Base-by-base conservation (phyloP, 495 filamentous ascomycete species). In the Trichoderma gamsii region DNA sequence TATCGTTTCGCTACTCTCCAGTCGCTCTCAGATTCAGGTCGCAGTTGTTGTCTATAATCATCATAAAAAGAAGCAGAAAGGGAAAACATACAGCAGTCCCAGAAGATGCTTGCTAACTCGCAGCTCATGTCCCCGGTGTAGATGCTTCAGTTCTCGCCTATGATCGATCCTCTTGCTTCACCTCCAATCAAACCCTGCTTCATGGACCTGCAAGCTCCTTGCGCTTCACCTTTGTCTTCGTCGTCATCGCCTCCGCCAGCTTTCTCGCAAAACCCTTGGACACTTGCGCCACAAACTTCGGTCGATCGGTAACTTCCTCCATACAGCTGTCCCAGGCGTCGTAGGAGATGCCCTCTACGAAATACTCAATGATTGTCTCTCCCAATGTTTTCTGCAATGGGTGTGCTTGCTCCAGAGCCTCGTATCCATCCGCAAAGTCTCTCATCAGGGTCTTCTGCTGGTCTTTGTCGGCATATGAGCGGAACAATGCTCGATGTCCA, bases 381-480 rank as follows among this genome's bases (percentile, higher is more conserved):
- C 16, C n/a, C 35, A 43, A 16, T 29, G 9, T 29, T 29, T 43
- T 65, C 12, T 65, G 63, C n/a, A 65, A 21, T 18, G 35, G 18
- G 12, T 61, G 56, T 6, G 32, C 63, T 9, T 41, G 35, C 63
- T 41, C 41, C 7, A 65, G 63, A 16, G 63, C 35, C 35, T 65
- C 63, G 41, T 65, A 65, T 23, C 63, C 63, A 43, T 65, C 63
- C 2, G 63, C 63, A 43, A 65, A 65, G n/a, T 65, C 63, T 23
- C 63, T 9, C 63, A 65, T 65, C 11, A 65, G 35, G 3, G 41
- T 13, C 41, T 46, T 65, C 35, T 65, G 63, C 35, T 65, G 35
- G 35, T 65, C 41, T 18, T 23, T 41, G 7, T 65, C 63, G 1
- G 32, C 35, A 65, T 16, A 21, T 18, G 35, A 65, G 63, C 63